Evolutionary conservation across 192 early-diverging fungal genomes (phyloP).

Genomic region (Irineochytrium annulatum): DNA sequence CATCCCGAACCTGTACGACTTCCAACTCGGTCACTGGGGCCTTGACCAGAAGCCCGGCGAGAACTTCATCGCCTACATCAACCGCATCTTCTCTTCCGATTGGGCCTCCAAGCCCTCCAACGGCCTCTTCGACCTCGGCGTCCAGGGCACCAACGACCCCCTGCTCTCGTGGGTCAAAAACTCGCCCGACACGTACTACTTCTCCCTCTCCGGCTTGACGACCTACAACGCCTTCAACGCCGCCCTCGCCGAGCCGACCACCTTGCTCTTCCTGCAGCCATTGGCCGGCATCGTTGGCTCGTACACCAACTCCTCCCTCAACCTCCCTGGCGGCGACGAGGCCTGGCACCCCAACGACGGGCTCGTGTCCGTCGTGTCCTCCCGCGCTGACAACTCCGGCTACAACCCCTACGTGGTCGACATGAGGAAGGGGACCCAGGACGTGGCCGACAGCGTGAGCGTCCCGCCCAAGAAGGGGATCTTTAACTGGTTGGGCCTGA

Average conservation of each 20-base stretch:
- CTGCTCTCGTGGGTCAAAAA: conserved; percentile 17
- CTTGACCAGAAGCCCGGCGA: conserved; percentile 10
- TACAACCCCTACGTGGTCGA: conserved; percentile 10
- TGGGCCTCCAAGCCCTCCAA: conserved; percentile 11
- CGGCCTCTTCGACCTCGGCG: conserved; percentile 18
- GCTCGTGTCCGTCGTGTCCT: conserved; percentile 11
- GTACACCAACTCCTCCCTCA: conserved; percentile 13
- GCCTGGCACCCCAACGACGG: conserved; percentile 27
- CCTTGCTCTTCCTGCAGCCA: conserved; percentile 1
- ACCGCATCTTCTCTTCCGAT: background rate
- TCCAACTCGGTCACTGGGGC: conserved; percentile 25
- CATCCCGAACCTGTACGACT: conserved; percentile 1
- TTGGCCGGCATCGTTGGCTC: conserved; percentile 13
- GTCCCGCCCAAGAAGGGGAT: background rate
- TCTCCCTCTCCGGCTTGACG: conserved; percentile 9
- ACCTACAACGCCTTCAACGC: background rate
- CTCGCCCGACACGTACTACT: conserved; percentile 16
- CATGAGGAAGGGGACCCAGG: background rate
- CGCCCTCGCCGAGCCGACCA: background rate
- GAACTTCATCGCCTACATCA: conserved; percentile 3
- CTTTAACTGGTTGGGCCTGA: conserved; percentile 11
- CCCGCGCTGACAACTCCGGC: conserved; percentile 7
- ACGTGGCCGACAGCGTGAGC: background rate
- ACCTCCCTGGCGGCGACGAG: background rate
- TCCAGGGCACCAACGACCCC: background rate